Conservation (phyloP, 305 asterid species). For the Ajuga reptans region DNA sequence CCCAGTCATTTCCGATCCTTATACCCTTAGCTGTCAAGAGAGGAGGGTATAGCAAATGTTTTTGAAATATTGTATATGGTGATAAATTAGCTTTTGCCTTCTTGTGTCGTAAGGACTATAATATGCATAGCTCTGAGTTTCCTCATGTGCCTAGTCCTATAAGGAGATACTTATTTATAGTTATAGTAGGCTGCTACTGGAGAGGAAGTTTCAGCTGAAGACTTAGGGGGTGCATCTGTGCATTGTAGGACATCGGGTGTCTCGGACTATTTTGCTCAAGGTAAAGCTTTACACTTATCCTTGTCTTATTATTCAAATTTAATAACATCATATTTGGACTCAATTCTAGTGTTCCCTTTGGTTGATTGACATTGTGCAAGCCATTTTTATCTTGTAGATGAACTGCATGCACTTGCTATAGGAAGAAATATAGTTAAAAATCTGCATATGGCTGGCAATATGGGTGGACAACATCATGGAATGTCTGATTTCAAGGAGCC, state of each 20-base stretch:
- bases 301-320: neutral
- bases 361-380: slow-evolving; percentile 7
- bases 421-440: slow-evolving; percentile 88
- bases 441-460: slow-evolving; percentile 70
- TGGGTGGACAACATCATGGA: slow-evolving; percentile 28
- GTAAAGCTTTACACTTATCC: slow-evolving; percentile 28
- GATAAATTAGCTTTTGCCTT: neutral
- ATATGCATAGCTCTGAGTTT: neutral
- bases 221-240: slow-evolving; percentile 89
- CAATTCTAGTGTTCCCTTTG: too few relatives aligned
- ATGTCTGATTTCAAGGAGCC: slow-evolving; percentile 66
- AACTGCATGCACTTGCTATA: slow-evolving; percentile 77
- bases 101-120: neutral
- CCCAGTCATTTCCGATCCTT: neutral
- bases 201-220: slow-evolving; percentile 94
- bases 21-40: neutral
- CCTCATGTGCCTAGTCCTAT: neutral
- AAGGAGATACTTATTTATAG: slow-evolving; percentile 22
- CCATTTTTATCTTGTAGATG: slow-evolving; percentile 50
- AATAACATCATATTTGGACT: too few relatives aligned
- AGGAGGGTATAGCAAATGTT: neutral
- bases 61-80: neutral
- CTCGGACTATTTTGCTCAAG: slow-evolving; percentile 94
- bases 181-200: slow-evolving; percentile 92
- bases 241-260: slow-evolving; percentile 96